phyloP scores from a whole-genome alignment of 2,329 filamentous ascomycete genomes.

The Monosporascus sp. region DNA sequence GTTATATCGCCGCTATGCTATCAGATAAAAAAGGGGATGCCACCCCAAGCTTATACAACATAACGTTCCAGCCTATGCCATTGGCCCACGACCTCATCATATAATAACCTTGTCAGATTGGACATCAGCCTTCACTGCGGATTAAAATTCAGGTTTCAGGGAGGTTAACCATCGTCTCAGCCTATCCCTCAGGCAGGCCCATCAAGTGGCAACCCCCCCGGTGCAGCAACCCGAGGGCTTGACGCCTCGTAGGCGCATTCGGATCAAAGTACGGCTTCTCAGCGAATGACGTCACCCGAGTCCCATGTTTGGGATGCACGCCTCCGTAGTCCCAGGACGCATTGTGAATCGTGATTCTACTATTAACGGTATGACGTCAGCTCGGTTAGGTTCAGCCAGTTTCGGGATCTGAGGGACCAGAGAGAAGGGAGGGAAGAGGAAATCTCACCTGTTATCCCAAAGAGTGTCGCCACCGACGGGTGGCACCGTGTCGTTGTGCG shows the following conservation, averaged over 20 bases:
- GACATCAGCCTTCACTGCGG: too few relatives aligned
- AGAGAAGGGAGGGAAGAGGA: background rate
- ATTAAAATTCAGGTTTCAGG: too few relatives aligned
- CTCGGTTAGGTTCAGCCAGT: too few relatives aligned
- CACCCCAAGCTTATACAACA: too few relatives aligned
- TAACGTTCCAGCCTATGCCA: too few relatives aligned
- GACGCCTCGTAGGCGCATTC: conserved; percentile 59
- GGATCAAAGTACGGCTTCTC: conserved; percentile 67
- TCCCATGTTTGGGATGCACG: conserved; percentile 63
- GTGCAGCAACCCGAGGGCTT: conserved; percentile 61
- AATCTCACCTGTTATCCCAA: conserved; percentile 58
- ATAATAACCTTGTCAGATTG: too few relatives aligned
- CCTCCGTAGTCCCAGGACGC: conserved; percentile 71
- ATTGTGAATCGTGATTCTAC: conserved; percentile 67
- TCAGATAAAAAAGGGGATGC: too few relatives aligned
- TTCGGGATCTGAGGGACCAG: background rate
- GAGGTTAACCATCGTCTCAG: background rate
- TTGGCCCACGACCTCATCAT: too few relatives aligned
- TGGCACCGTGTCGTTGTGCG: conserved; percentile 67
- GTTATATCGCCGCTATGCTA: too few relatives aligned
- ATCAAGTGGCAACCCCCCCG: conserved; percentile 38
- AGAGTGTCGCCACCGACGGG: too few relatives aligned
- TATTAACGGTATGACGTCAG: too few relatives aligned
- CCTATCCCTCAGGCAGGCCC: conserved; percentile 15
- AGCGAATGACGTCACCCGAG: conserved; percentile 64